Conservation (phyloP, 352 stramenopile species). For the Pythium pectinolyticum region DNA sequence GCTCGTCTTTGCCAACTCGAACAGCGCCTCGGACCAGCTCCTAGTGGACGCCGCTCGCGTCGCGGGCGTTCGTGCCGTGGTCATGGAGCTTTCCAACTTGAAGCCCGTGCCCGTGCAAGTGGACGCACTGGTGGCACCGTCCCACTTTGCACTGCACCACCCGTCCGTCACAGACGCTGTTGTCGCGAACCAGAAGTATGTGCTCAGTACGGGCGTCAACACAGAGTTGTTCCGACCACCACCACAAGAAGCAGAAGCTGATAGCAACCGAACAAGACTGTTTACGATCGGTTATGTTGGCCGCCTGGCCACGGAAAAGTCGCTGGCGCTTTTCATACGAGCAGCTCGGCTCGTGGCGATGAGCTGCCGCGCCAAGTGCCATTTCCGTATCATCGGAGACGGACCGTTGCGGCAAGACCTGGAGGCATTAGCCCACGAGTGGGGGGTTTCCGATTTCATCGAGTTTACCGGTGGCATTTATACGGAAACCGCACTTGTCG, state of each 20-base stretch:
- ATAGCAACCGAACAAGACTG: neutral
- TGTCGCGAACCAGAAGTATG: constrained; percentile 24
- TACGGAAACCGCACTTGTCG: constrained; percentile 33
- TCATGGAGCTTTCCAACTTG: constrained; percentile 61
- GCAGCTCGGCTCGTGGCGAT: constrained; percentile 31
- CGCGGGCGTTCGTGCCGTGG: constrained; percentile 35
- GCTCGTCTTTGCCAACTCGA: constrained; percentile 52
- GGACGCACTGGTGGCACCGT: constrained; percentile 54
- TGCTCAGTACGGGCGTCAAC: constrained; percentile 48
- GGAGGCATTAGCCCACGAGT: constrained; percentile 21
- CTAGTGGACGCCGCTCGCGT: constrained; percentile 39
- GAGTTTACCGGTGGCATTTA: constrained; percentile 54
- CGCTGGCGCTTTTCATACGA: constrained; percentile 39
- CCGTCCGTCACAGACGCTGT: constrained; percentile 39
- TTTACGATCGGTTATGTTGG: constrained; percentile 57
- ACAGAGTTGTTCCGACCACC: constrained; percentile 36
- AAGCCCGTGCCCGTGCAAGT: constrained; percentile 35
- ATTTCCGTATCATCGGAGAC: constrained; percentile 41
- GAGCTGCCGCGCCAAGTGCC: constrained; percentile 25
- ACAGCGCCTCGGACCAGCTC: constrained; percentile 32
- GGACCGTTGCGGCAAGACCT: neutral
- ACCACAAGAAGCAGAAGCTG: neutral
- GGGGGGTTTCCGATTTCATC: constrained; percentile 29
- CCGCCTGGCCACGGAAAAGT: constrained; percentile 51
- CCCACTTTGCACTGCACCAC: constrained; percentile 47